Percentiles rank a stretch among this genome's conserved stretches.
phyloP scores from a whole-genome alignment of 805 yeast species.

The Tetrapisispora arboricola region DNA sequence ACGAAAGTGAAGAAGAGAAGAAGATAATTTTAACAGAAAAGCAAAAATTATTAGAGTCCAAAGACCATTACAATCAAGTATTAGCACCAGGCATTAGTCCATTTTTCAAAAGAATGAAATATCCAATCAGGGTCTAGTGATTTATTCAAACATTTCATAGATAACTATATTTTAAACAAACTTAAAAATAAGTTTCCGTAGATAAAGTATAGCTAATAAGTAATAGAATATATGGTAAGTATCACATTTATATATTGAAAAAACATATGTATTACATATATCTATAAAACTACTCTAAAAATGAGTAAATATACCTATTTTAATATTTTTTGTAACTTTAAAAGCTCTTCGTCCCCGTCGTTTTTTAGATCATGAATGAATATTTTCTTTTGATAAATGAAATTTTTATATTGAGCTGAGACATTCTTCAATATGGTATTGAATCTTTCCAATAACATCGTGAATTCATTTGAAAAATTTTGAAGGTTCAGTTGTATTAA shows the following conservation, averaged over 20 bases:
- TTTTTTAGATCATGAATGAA: constrained; percentile 44
- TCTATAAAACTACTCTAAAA: too few species aligned
- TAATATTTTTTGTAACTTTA: constrained; percentile 35
- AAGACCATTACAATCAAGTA: background rate
- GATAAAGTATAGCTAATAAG: too few species aligned
- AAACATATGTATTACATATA: too few species aligned
- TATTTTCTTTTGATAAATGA: constrained; percentile 32
- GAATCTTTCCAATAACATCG: constrained; percentile 22
- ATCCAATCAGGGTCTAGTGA: background rate
- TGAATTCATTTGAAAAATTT: constrained; percentile 18
- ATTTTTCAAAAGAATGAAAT: constrained; percentile 16
- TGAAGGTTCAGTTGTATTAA: constrained; percentile 23
- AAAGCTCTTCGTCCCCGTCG: constrained; percentile 41
- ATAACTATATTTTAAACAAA: too few species aligned
- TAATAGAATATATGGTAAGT: too few species aligned
- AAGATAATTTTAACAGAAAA: background rate
- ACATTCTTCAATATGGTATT: constrained; percentile 34
- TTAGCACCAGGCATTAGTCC: constrained; percentile 13
- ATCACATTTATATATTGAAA: too few species aligned
- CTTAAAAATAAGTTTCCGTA: too few species aligned
- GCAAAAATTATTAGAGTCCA: background rate
- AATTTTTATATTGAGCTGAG: constrained; percentile 34
- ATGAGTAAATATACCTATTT: too few species aligned
- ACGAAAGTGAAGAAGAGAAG: constrained; percentile 4
- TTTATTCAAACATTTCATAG: background rate